Conservation (phyloP, 192 early-diverging fungal genomes). For the Neocallimastix lanati region DNA sequence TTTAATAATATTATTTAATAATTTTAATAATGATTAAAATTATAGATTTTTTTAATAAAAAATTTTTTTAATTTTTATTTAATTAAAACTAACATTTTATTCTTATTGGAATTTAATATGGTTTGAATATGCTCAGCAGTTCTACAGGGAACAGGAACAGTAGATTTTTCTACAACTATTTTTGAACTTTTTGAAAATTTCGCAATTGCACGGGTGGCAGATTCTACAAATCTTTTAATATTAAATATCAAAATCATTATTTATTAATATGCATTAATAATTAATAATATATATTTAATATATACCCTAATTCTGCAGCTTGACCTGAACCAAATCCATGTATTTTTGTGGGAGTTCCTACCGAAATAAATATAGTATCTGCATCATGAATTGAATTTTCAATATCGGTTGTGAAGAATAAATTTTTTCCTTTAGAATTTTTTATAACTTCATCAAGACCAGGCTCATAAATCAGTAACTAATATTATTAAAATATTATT, state of each 20-base stretch:
- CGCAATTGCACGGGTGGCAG: slow-evolving; percentile 67
- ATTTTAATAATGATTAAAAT: too few relatives aligned
- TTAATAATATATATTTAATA: slow-evolving; percentile 1
- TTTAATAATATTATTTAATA: too few relatives aligned
- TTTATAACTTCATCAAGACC: slow-evolving; percentile 73
- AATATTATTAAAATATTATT: too few relatives aligned
- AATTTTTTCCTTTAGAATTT: slow-evolving; percentile 51
- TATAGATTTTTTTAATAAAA: too few relatives aligned
- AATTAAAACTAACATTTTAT: too few relatives aligned
- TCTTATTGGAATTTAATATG: slow-evolving; percentile 65
- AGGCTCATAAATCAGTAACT: too few relatives aligned
- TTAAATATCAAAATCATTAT: not conserved
- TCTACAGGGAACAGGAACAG: slow-evolving; percentile 83
- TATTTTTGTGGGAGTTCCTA: slow-evolving; percentile 81
- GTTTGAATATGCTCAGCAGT: slow-evolving; percentile 68
- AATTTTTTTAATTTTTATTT: too few relatives aligned
- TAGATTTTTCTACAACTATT: slow-evolving; percentile 86
- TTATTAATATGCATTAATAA: slow-evolving; percentile 4
- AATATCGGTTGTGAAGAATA: slow-evolving; percentile 73
- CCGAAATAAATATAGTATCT: slow-evolving; percentile 77
- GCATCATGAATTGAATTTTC: slow-evolving; percentile 56
- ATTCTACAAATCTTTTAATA: slow-evolving; percentile 24
- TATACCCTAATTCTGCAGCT: slow-evolving; percentile 66
- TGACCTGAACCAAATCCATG: slow-evolving; percentile 53
- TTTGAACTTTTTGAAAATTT: slow-evolving; percentile 55